Percentiles rank a stretch among this genome's conserved stretches.
These are phyloP conservation scores for Ascochyta clinopodiicola DNA, from an alignment of 2,329 filamentous ascomycete species.

Conservation along the genomic window DNA sequence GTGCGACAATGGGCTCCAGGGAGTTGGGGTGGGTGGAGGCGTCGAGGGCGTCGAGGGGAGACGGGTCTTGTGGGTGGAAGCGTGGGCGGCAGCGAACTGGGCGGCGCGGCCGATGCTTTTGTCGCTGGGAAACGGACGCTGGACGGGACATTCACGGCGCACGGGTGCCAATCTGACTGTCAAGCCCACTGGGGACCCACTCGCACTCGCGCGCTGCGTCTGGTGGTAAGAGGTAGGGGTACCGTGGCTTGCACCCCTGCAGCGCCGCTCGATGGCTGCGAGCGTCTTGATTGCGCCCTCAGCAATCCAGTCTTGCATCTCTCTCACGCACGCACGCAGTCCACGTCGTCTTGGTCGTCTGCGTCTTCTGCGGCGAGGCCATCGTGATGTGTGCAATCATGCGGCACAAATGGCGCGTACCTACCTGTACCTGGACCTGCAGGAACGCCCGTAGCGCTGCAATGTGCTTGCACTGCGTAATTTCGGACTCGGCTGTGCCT, in stretches of 20 bases:
- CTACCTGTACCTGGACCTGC: not conserved
- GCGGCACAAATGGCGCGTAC: not conserved
- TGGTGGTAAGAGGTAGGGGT: slow-evolving; percentile 8
- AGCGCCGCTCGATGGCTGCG: slow-evolving; percentile 2
- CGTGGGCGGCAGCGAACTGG: slow-evolving; percentile 29
- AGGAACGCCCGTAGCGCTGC: slow-evolving; percentile 7
- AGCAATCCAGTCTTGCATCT: not conserved
- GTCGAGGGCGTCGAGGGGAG: slow-evolving; percentile 18
- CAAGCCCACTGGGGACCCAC: slow-evolving; percentile 13
- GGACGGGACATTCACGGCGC: slow-evolving; percentile 2
- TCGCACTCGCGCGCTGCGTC: slow-evolving; percentile 3
- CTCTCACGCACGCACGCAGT: not conserved
- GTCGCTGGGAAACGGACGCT: slow-evolving; percentile 18
- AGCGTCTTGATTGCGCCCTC: slow-evolving; percentile 9
- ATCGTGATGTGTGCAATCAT: not conserved
- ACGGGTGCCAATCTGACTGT: slow-evolving; percentile 16
- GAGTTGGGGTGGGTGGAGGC: slow-evolving; percentile 20
- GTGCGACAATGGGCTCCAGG: slow-evolving; percentile 45
- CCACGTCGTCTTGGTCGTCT: not conserved
- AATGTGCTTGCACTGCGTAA: slow-evolving; percentile 3
- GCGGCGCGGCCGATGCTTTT: slow-evolving; percentile 29
- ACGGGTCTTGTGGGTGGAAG: slow-evolving; percentile 30
- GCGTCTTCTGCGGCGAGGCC: not conserved
- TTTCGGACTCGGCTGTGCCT: slow-evolving; percentile 21
- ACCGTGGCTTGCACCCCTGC: slow-evolving; percentile 15